Evolutionary conservation across 176 grass and related monocot species (phyloP).

Genomic region (Otatea glauca): DNA sequence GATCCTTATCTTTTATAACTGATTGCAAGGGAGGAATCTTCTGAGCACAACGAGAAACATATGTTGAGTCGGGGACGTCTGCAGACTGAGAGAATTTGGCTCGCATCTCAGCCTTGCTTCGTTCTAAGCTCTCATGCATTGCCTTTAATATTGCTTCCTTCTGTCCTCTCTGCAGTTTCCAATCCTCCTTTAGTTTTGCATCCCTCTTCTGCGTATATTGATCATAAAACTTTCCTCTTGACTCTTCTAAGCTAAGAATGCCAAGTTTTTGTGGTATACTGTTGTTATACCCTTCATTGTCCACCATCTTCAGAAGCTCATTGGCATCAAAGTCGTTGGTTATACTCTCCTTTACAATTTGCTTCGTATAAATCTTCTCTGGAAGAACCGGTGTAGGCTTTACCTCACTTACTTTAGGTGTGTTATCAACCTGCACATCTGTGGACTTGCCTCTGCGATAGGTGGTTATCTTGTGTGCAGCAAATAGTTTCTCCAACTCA

Average conservation of each 20-base stretch:
- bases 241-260: constrained; percentile 75
- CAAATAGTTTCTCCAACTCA: constrained; percentile 93
- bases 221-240: constrained; percentile 92
- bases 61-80: constrained; percentile 44
- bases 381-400: constrained; percentile 46
- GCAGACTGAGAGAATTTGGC: constrained; percentile 69
- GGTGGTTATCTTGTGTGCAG: constrained; percentile 78
- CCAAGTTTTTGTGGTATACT: constrained; percentile 57
- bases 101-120: constrained; percentile 81
- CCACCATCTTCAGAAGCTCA: constrained; percentile 80
- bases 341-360: constrained; percentile 53
- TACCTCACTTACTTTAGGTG: constrained; percentile 55
- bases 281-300: constrained; percentile 49
- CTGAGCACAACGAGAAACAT: constrained; percentile 39
- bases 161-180: constrained; percentile 68
- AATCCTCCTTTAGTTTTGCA: constrained; percentile 88
- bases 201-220: constrained; percentile 92
- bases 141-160: constrained; percentile 88
- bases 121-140: constrained; percentile 86
- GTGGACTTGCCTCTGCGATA: constrained; percentile 66
- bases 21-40: constrained; percentile 62
- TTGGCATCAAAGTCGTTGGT: constrained; percentile 57
- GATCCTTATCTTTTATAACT: constrained; percentile 58
- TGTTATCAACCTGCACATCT: constrained; percentile 54
- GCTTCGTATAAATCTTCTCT: constrained; percentile 54